Evolutionary conservation across 768 basidiomycete species (phyloP).

Genomic region (Leccinum rimulosum): DNA sequence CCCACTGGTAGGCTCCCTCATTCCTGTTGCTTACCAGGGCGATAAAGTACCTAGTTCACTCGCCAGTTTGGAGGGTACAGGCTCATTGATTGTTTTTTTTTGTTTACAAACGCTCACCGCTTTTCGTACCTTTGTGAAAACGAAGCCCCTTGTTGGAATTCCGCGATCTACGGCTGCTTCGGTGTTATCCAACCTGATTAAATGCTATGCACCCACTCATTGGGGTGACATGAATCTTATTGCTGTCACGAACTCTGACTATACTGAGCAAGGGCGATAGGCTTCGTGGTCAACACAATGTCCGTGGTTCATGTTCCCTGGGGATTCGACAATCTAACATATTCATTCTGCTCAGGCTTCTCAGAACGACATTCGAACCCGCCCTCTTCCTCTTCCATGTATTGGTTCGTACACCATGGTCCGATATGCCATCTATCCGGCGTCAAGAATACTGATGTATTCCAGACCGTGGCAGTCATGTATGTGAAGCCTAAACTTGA

Average conservation of each 20-base stretch:
- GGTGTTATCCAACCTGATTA: neutral
- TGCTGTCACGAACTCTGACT: neutral
- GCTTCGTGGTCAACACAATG: conserved; percentile 5
- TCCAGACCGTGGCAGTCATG: neutral
- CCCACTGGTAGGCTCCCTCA: neutral
- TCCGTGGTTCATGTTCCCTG: neutral
- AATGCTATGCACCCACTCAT: neutral
- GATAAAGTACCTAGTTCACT: neutral
- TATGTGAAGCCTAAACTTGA: neutral
- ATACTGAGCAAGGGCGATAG: neutral
- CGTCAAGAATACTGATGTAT: neutral
- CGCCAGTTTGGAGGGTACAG: neutral
- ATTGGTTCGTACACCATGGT: neutral
- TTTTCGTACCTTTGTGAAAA: neutral
- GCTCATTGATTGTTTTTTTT: neutral
- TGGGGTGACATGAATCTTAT: conserved; percentile 2
- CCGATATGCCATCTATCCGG: neutral
- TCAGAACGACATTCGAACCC: conserved; percentile 1
- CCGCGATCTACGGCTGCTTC: neutral
- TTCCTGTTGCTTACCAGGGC: neutral
- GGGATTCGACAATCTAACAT: neutral
- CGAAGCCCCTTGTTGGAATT: neutral
- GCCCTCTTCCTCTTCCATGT: neutral
- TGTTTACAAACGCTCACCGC: neutral
- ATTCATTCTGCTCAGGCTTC: neutral